phyloP scores from a whole-genome alignment of 257 asterid species.

The Penstemon newberryi region DNA sequence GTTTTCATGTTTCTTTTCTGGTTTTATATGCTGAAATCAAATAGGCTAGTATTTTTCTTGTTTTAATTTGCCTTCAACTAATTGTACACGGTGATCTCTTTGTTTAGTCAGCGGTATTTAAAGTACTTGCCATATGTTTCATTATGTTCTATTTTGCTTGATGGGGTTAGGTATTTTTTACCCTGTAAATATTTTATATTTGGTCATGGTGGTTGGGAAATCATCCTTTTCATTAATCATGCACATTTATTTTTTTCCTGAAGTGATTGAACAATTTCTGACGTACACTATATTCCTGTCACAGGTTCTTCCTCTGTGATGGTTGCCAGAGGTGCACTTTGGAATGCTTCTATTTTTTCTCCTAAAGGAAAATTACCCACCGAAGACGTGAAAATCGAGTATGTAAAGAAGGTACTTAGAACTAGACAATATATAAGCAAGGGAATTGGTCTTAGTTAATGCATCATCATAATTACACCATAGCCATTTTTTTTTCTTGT shows the following conservation, averaged over 20 bases:
- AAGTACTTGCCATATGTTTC: slow-evolving; percentile 17
- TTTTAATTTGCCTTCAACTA: not conserved
- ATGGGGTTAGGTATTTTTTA: not conserved
- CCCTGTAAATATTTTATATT: not conserved
- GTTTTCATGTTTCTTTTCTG: not conserved
- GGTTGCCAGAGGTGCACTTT: slow-evolving; percentile 98
- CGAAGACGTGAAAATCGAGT: slow-evolving; percentile 81
- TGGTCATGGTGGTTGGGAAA: slow-evolving; percentile 11
- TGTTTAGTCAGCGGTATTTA: slow-evolving; percentile 20
- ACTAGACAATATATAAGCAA: not conserved
- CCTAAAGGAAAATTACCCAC: slow-evolving; percentile 69
- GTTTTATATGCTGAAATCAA: slow-evolving; percentile 2
- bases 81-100: not conserved
- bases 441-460: slow-evolving; percentile 3
- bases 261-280: not conserved
- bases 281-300: slow-evolving; percentile 16
- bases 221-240: not conserved
- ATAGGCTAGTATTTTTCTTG: not conserved
- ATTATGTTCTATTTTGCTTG: slow-evolving; percentile 8
- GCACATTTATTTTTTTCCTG: not conserved
- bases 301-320: slow-evolving; percentile 92
- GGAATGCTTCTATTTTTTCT: slow-evolving; percentile 94
- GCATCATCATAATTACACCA: slow-evolving; percentile 16
- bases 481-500: slow-evolving; percentile 8
- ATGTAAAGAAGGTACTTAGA: slow-evolving; percentile 69